Evolutionary conservation across 148 eudicot genomes (phyloP).

Genomic region (Chenopodium quinoa): DNA sequence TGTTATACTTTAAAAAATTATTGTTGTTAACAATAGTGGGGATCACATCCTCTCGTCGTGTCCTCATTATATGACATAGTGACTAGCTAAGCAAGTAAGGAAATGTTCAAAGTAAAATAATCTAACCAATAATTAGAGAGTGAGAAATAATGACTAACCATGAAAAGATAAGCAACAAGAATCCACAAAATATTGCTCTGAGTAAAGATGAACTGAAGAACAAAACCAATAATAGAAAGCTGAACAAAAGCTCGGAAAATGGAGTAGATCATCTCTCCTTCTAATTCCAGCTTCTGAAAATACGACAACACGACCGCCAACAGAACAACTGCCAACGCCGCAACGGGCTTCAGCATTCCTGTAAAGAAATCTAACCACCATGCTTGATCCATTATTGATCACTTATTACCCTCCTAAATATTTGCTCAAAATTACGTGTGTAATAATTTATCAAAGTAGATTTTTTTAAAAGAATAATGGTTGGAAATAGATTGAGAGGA

Average conservation of each 20-base stretch:
- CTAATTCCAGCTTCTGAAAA: slow-evolving; percentile 56
- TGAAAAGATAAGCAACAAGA: slow-evolving; percentile 83
- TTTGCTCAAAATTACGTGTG: background rate
- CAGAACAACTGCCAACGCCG: slow-evolving; percentile 64
- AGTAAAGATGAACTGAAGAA: slow-evolving; percentile 81
- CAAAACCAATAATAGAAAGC: slow-evolving; percentile 82
- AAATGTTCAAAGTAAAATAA: background rate
- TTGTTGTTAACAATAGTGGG: no score
- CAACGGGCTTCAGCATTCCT: slow-evolving; percentile 80
- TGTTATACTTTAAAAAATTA: no score
- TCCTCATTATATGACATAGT: no score
- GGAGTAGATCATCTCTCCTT: slow-evolving; percentile 66
- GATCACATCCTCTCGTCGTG: no score
- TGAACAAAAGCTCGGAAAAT: slow-evolving; percentile 72
- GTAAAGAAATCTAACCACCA: slow-evolving; percentile 57
- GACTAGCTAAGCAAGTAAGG: no score
- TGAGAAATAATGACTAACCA: slow-evolving; percentile 45
- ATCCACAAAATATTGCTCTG: slow-evolving; percentile 63
- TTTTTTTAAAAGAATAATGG: background rate
- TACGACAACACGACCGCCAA: slow-evolving; percentile 64
- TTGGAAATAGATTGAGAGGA: background rate
- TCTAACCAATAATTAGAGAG: no score
- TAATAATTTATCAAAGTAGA: background rate
- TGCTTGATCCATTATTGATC: slow-evolving; percentile 47
- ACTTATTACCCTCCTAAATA: background rate